Evolutionary conservation across 148 eudicot species (phyloP).

Genomic region (Silene uniflora): DNA sequence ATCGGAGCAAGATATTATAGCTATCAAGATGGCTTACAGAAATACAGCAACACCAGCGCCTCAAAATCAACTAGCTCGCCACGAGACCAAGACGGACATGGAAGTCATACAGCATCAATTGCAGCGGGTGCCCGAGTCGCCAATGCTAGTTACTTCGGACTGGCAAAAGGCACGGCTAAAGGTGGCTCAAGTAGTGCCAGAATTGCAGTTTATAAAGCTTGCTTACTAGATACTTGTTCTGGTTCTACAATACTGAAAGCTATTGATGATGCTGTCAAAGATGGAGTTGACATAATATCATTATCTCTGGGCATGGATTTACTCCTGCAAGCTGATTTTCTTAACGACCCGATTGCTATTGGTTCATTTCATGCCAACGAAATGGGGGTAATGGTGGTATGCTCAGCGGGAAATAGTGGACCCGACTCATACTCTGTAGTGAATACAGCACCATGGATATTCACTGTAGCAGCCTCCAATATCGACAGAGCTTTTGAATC

Average conservation of each 20-base stretch:
- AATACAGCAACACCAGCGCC: constrained; percentile 17
- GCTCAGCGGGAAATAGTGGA: constrained; percentile 67
- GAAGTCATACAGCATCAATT: constrained; percentile 66
- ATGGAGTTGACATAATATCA: constrained; percentile 67
- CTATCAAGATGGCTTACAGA: constrained; percentile 12
- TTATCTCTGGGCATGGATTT: constrained; percentile 52
- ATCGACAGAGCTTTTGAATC: constrained; percentile 56
- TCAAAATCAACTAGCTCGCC: constrained; percentile 31
- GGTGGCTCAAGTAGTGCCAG: constrained; percentile 66
- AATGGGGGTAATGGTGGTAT: constrained; percentile 58
- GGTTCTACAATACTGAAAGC: constrained; percentile 57
- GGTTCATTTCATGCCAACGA: constrained; percentile 66
- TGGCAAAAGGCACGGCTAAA: constrained; percentile 49
- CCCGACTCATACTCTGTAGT: constrained; percentile 48
- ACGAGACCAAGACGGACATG: constrained; percentile 55
- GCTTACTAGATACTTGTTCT: constrained; percentile 40
- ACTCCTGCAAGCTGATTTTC: constrained; percentile 40
- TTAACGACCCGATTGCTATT: constrained; percentile 53
- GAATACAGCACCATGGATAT: constrained; percentile 69
- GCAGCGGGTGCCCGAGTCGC: constrained; percentile 48
- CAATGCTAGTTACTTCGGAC: constrained; percentile 56
- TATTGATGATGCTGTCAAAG: constrained; percentile 65
- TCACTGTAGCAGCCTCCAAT: constrained; percentile 63
- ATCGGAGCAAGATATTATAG: constrained; percentile 63
- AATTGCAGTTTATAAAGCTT: constrained; percentile 58